Conservation (phyloP, 2,329 filamentous ascomycete genomes). For the Ophiocordyceps robertsii region DNA sequence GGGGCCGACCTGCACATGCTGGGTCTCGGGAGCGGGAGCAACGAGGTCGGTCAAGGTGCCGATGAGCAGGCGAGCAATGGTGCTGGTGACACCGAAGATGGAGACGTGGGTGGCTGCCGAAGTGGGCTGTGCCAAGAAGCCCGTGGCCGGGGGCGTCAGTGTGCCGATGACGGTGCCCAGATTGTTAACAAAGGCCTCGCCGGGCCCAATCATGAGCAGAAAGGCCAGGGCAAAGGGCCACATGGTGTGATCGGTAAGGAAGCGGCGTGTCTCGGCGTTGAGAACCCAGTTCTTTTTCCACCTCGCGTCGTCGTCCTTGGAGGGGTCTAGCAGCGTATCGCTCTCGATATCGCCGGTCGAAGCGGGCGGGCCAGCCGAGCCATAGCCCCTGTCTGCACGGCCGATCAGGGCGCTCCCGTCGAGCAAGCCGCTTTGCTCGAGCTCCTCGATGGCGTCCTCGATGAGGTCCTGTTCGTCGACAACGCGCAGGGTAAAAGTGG, state of each 20-base stretch:
- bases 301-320: constrained; percentile 33
- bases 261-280: constrained; percentile 78
- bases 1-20: constrained; percentile 34
- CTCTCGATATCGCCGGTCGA: constrained; percentile 31
- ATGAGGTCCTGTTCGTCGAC: constrained; percentile 81
- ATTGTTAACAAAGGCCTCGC: constrained; percentile 98
- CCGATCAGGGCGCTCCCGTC: constrained; percentile 62
- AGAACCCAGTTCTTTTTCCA: constrained; percentile 81
- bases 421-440: constrained; percentile 78
- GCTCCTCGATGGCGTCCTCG: constrained; percentile 75
- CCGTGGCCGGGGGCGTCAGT: constrained; percentile 47
- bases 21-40: constrained; percentile 52
- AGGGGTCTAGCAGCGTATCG: constrained; percentile 23
- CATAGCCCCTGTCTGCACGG: constrained; percentile 43
- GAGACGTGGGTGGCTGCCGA: constrained; percentile 81
- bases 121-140: constrained; percentile 27
- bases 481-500: constrained; percentile 60
- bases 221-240: constrained; percentile 88
- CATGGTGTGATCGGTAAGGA: constrained; percentile 83
- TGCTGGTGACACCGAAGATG: constrained; percentile 82
- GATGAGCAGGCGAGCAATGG: constrained; percentile 76
- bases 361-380: constrained; percentile 38
- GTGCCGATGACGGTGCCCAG: constrained; percentile 87
- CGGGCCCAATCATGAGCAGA: constrained; percentile 83
- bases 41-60: constrained; percentile 81